Evolutionary conservation across 2,329 filamentous ascomycete species (phyloP).

Genomic region (Aspergillus novofumigatus): DNA sequence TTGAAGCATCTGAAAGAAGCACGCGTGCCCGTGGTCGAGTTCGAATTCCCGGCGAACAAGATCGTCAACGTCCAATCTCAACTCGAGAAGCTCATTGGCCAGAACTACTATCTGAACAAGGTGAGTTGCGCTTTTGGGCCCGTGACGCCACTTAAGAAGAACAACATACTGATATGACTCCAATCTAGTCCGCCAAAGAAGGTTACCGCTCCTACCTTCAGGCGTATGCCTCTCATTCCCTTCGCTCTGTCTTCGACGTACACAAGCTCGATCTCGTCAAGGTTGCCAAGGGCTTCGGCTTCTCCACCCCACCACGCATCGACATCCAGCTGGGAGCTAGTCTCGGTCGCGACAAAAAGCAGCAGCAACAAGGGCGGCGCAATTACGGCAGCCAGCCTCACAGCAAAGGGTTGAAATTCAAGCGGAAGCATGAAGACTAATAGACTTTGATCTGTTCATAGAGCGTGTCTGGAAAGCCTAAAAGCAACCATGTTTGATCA

Average conservation of each 20-base stretch:
- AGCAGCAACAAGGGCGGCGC: conserved; percentile 54
- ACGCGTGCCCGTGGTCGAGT: conserved; percentile 89
- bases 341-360: conserved; percentile 69
- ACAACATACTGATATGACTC: background rate
- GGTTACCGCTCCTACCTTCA: conserved; percentile 88
- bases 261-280: conserved; percentile 77
- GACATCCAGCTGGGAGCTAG: conserved; percentile 75
- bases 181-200: conserved; percentile 57
- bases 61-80: conserved; percentile 87
- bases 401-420: conserved; percentile 54
- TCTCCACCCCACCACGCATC: conserved; percentile 69
- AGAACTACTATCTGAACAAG: conserved; percentile 98
- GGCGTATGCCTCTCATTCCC: conserved; percentile 82
- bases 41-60: conserved; percentile 89
- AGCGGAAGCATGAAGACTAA: conserved; percentile 41
- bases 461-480: background rate
- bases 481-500: conserved; percentile 5
- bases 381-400: conserved; percentile 73
- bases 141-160: background rate
- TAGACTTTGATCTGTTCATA: background rate
- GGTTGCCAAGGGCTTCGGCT: conserved; percentile 80
- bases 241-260: conserved; percentile 80
- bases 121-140: conserved; percentile 32
- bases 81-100: conserved; percentile 86
- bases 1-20: conserved; percentile 86